Base-by-base conservation (phyloP, 1,284 basidiomycete genomes). In the Puccinia brachypodii region DNA sequence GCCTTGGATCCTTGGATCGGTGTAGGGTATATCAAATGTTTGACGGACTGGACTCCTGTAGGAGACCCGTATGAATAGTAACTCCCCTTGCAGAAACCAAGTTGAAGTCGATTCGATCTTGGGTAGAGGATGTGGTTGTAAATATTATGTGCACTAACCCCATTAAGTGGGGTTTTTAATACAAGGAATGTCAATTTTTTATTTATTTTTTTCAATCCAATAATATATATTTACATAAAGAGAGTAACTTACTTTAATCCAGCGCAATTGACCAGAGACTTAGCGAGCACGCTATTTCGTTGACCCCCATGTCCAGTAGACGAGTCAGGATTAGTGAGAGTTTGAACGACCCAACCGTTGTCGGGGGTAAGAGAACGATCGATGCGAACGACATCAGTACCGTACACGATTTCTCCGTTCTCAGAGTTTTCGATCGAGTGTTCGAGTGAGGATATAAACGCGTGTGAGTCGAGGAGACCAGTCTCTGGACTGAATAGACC, bases 401-500 rank as follows among this genome's bases (percentile, higher is more conserved):
- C 92, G 84, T 92, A 92, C 0, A 92, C 93, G 13, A 97, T 87
- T 79, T 94, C 90, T 13, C 93, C 93, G 38, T 87, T 89, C 66
- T 91, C 92, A 3, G 91, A 90, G 9, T 93, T 91, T 11, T 87
- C 31, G 38, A 75, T 75, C 36, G 62, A 64, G 36, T 42, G 53
- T 50, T 75, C 79, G 66, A 86, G 66, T 22, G 83, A 73, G 58
- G 84, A 83, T 78, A 86, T 85, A 42, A 88, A 83, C 4, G 91
- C 87, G 87, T 96, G 95, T 0, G 93, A 93, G 86, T 96, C 93
- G 1, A 99, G 88, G 83, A 99, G 97, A 0, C 96, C 96, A 0
- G 96, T 98, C 84, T 92, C 90, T 2, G 93, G 92, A 82, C 92
- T 94, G 87, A 92, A 91, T 28, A 99, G 87, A 0, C 95, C 94